A percentile compares a stretch with the other conserved stretches of the same genome.
phyloP scores from a whole-genome alignment of 805 yeast genomes.

The Saturnispora galanensis region DNA sequence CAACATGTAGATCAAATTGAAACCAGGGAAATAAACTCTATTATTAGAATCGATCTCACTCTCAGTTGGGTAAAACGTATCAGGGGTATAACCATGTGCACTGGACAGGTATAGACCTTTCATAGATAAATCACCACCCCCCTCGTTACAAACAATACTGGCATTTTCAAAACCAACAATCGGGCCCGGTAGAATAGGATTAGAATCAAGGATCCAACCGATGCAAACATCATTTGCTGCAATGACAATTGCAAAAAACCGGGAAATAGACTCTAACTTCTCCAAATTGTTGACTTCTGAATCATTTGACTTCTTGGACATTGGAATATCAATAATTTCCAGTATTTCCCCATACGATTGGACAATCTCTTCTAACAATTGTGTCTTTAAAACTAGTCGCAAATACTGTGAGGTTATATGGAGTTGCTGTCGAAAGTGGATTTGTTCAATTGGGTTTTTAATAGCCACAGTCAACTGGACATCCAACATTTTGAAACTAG shows the following conservation, averaged over 20 bases:
- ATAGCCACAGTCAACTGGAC: constrained; percentile 36
- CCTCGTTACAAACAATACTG: constrained; percentile 52
- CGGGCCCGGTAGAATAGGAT: constrained; percentile 45
- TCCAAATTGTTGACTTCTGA: constrained; percentile 4
- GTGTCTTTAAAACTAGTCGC: constrained; percentile 49
- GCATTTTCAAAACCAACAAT: constrained; percentile 69
- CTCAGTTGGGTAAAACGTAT: constrained; percentile 34
- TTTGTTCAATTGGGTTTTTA: constrained; percentile 28
- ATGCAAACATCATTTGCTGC: constrained; percentile 57
- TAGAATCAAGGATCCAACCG: constrained; percentile 65
- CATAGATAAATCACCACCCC: constrained; percentile 57
- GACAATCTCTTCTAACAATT: constrained; percentile 21
- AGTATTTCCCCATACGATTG: constrained; percentile 13
- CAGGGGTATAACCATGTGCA: constrained; percentile 50
- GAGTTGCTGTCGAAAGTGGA: constrained; percentile 31
- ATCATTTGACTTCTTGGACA: background rate
- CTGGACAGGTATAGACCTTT: constrained; percentile 62
- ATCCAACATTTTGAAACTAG: constrained; percentile 36
- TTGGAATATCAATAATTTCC: background rate
- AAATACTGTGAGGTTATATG: constrained; percentile 52
- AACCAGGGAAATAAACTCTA: constrained; percentile 58
- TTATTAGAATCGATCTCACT: constrained; percentile 42
- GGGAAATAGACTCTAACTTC: constrained; percentile 18
- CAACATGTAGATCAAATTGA: constrained; percentile 46
- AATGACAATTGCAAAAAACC: constrained; percentile 45